Percentiles rank a stretch among this genome's conserved stretches.
Conservation (phyloP, 2,329 filamentous ascomycete genomes). For the Fusarium sublunatum region DNA sequence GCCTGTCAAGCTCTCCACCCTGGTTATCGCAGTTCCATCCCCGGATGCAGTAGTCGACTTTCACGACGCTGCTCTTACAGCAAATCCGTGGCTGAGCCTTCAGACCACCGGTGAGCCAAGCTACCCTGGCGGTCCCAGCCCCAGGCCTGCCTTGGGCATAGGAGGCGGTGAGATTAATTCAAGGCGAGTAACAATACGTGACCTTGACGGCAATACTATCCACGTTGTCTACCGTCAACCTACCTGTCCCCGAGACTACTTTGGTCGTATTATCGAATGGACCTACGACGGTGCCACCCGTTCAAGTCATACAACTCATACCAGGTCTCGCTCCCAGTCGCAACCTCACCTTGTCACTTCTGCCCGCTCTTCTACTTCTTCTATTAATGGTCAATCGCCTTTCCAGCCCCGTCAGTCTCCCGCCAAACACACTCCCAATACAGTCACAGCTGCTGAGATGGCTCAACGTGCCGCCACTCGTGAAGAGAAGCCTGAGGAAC, state of each 20-base stretch:
- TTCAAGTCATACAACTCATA: constrained; percentile 17
- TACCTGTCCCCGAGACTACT: constrained; percentile 50
- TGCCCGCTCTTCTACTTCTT: constrained; percentile 38
- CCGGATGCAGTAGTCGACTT: constrained; percentile 76
- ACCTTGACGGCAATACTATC: constrained; percentile 86
- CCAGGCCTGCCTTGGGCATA: constrained; percentile 50
- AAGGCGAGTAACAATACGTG: constrained; percentile 69
- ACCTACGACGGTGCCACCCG: constrained; percentile 57
- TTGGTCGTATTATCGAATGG: constrained; percentile 61
- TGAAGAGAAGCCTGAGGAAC: constrained; percentile 33
- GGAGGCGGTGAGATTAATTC: constrained; percentile 43
- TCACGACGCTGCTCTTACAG: constrained; percentile 74
- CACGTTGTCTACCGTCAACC: constrained; percentile 72
- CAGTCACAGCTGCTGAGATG: constrained; percentile 41
- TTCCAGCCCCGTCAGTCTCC: constrained; percentile 37
- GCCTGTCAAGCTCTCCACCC: constrained; percentile 57
- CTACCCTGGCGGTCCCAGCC: constrained; percentile 30
- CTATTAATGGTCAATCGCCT: constrained; percentile 36
- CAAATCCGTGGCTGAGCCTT: constrained; percentile 63
- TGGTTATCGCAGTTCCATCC: constrained; percentile 76
- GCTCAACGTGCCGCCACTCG: constrained; percentile 39
- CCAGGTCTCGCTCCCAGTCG: constrained; percentile 39
- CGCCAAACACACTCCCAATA: constrained; percentile 36
- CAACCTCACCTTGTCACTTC: constrained; percentile 39
- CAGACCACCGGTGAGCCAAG: constrained; percentile 38